These are phyloP conservation scores for Closterium sp. DNA, from an alignment of 139 green algal genomes.

Conservation along the genomic window DNA sequence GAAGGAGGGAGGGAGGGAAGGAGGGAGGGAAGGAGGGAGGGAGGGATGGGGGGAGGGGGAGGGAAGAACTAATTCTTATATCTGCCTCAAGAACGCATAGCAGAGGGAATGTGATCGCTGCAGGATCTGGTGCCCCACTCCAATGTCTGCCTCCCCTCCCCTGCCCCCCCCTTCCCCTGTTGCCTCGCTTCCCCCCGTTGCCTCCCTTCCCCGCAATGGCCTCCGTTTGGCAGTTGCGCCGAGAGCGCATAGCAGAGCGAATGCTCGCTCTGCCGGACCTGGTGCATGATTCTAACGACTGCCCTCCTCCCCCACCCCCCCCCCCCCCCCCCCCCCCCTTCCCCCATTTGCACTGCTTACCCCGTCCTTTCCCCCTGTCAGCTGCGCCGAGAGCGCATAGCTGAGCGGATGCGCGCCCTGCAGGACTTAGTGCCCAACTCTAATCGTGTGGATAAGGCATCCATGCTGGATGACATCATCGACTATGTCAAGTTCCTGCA, in stretches of 20 bases:
- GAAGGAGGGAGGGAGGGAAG: background rate
- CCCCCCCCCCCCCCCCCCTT: background rate
- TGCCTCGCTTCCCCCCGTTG: background rate
- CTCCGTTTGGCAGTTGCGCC: conserved; percentile 14
- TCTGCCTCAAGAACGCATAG: too few species aligned
- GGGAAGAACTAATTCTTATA: too few species aligned
- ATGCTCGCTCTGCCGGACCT: conserved; percentile 40
- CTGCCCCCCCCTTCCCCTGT: background rate
- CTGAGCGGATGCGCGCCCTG: conserved; percentile 33
- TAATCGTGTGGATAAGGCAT: conserved; percentile 44
- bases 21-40: background rate
- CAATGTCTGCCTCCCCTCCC: too few species aligned
- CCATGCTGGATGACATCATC: conserved; percentile 49
- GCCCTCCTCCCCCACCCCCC: background rate
- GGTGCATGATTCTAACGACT: conserved; percentile 16
- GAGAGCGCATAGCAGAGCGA: conserved; percentile 35
- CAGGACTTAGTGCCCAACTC: conserved; percentile 39
- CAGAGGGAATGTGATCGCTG: too few species aligned
- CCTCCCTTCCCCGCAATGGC: too few species aligned
- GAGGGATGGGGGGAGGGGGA: background rate
- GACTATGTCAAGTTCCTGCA: conserved; percentile 53
- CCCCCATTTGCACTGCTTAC: background rate
- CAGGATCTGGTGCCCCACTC: too few species aligned
- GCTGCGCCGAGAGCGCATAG: conserved; percentile 40
- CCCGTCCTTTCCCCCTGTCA: too few species aligned